Conservation (phyloP, 208 protist species). For the Leishmania guyanensis region DNA sequence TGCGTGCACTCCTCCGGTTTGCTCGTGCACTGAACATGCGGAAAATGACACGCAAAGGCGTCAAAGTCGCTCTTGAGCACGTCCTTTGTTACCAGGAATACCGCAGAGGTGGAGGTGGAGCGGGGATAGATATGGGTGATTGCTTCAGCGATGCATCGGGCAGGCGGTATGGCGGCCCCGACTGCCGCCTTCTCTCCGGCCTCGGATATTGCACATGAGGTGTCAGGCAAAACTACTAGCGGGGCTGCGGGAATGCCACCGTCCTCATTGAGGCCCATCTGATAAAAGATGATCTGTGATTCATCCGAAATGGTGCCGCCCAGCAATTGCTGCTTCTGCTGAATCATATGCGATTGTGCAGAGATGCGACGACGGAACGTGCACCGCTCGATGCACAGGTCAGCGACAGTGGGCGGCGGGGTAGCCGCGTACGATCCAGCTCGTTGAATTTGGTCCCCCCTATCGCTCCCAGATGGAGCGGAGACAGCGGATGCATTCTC, state of each 20-base stretch:
- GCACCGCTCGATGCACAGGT: slow-evolving; percentile 99
- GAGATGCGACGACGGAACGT: slow-evolving; percentile 98
- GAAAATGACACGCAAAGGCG: slow-evolving; percentile 13
- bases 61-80: slow-evolving; percentile 19
- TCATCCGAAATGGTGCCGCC: slow-evolving; percentile 18
- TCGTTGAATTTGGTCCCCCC: not conserved
- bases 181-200: slow-evolving; percentile 12
- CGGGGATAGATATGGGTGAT: not conserved
- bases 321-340: slow-evolving; percentile 6
- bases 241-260: not conserved
- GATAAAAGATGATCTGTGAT: slow-evolving; percentile 33
- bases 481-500: not conserved
- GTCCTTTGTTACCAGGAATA: slow-evolving; percentile 34
- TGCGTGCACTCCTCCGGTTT: slow-evolving; percentile 74
- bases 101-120: slow-evolving; percentile 10
- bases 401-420: slow-evolving; percentile 87
- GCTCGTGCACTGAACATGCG: slow-evolving; percentile 19
- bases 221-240: not conserved
- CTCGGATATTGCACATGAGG: slow-evolving; percentile 94
- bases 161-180: not conserved
- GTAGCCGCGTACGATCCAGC: not conserved
- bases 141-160: not conserved
- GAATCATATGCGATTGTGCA: slow-evolving; percentile 39
- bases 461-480: not conserved
- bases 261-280: slow-evolving; percentile 15